A percentile compares a stretch with the other conserved stretches of the same genome.
phyloP scores from a whole-genome alignment of 441 rosid genomes.

The Corymbia citriodora region DNA sequence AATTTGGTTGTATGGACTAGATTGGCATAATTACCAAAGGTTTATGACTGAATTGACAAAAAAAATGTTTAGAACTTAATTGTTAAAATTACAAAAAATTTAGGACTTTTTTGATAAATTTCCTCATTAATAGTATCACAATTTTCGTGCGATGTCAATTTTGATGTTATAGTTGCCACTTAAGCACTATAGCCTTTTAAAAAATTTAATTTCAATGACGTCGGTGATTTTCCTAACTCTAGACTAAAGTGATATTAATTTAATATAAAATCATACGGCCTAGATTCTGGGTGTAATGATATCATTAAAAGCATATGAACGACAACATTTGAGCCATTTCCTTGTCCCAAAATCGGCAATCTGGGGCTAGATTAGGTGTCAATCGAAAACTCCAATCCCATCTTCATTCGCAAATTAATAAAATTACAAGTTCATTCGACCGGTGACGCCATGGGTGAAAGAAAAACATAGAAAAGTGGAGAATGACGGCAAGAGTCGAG shows the following conservation, averaged over 20 bases:
- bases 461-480: too few species aligned
- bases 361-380: neutral
- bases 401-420: neutral
- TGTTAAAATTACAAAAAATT: too few species aligned
- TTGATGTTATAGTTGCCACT: neutral
- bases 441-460: too few species aligned
- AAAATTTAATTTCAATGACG: neutral
- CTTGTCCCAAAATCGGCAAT: neutral
- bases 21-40: too few species aligned
- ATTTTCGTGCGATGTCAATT: accelerated
- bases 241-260: neutral
- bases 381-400: neutral
- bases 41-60: too few species aligned
- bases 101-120: too few species aligned
- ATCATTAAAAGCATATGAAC: neutral
- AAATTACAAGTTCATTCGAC: neutral
- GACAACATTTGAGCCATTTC: neutral
- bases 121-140: neutral
- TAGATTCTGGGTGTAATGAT: neutral
- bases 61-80: too few species aligned
- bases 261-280: neutral
- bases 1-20: too few species aligned
- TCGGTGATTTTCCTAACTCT: neutral
- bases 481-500: neutral
- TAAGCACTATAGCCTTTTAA: neutral